Evolutionary conservation across 108 stramenopile species (phyloP).

Genomic region (Nannochloropsis salina): DNA sequence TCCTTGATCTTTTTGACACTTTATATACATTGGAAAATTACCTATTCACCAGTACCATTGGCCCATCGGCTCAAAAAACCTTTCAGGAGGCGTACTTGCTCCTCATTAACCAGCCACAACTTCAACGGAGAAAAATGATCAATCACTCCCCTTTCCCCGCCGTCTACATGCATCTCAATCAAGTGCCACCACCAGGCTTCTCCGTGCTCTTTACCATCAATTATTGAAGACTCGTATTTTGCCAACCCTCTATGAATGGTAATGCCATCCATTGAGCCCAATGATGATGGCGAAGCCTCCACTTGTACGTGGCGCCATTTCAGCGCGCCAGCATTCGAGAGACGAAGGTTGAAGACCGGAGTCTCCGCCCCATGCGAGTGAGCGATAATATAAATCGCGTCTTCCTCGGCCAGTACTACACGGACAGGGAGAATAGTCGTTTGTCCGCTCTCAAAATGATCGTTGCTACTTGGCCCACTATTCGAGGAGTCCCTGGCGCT

Average conservation of each 20-base stretch:
- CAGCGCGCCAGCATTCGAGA: not conserved
- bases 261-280: not conserved
- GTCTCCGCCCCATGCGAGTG: not conserved
- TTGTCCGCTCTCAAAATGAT: not conserved
- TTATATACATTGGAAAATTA: too few species aligned
- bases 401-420: not conserved
- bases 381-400: not conserved
- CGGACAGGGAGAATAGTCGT: not conserved
- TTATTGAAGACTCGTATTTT: not conserved
- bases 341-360: not conserved
- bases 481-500: not conserved
- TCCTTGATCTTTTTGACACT: too few species aligned
- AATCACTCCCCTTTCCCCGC: not conserved
- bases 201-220: not conserved
- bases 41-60: not conserved
- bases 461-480: not conserved
- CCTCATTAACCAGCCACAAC: not conserved
- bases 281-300: not conserved
- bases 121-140: not conserved
- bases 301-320: not conserved
- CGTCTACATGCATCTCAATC: not conserved
- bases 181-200: constrained; percentile 17
- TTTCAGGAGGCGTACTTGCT: constrained; percentile 10
- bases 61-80: not conserved
- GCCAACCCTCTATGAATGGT: not conserved